These are phyloP conservation scores for Poteriospumella lacustris DNA, from an alignment of 108 stramenopile species.

Conservation along the genomic window DNA sequence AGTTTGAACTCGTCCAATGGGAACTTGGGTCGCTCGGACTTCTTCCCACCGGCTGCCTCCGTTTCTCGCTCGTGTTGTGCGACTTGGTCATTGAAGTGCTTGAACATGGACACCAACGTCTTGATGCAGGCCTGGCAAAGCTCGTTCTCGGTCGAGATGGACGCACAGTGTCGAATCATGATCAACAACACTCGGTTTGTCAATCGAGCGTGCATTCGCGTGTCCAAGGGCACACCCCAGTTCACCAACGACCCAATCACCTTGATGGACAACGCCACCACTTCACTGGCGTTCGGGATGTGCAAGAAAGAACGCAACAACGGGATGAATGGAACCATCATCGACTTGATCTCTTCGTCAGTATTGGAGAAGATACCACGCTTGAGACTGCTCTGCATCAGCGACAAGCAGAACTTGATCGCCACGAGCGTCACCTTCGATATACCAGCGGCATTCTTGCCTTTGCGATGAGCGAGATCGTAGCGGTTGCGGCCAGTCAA, in stretches of 20 bases:
- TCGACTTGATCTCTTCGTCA: neutral
- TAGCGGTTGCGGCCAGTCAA: slow-evolving; percentile 42
- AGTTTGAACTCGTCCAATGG: neutral
- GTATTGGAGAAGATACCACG: neutral
- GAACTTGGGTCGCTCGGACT: neutral
- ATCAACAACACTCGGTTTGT: neutral
- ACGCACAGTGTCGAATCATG: neutral
- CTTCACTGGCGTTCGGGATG: neutral
- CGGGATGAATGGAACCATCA: slow-evolving; percentile 12
- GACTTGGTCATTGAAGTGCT: neutral
- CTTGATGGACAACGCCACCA: neutral
- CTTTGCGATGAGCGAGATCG: neutral
- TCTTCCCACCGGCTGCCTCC: neutral
- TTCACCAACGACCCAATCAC: neutral
- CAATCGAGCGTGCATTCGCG: neutral
- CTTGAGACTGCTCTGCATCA: neutral
- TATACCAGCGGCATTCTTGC: neutral
- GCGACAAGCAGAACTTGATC: slow-evolving; percentile 18
- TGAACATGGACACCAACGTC: neutral
- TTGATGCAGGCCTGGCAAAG: slow-evolving; percentile 3
- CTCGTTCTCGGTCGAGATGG: slow-evolving; percentile 14
- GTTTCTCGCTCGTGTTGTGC: neutral
- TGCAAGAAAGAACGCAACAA: neutral
- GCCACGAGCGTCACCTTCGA: neutral
- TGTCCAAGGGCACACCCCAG: neutral